Evolutionary conservation across 345 rosid species (phyloP).

Genomic region (Arabis alpina): DNA sequence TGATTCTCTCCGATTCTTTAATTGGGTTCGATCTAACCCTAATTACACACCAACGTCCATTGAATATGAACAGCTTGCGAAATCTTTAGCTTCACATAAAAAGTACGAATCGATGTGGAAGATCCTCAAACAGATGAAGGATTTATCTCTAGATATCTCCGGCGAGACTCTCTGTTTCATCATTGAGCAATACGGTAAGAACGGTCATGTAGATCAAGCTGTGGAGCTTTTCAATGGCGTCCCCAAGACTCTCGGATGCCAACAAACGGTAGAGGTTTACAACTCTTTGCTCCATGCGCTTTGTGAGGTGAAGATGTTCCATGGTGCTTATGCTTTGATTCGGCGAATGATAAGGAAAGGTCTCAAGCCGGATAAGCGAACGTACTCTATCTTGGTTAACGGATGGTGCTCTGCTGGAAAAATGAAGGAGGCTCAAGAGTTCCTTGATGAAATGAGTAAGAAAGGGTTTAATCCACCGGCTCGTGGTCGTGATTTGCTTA

Average conservation of each 20-base stretch:
- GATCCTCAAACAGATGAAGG: constrained; percentile 69
- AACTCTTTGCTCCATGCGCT: constrained; percentile 79
- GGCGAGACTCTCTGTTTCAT: constrained; percentile 64
- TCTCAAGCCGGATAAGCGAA: constrained; percentile 61
- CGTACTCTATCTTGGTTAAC: constrained; percentile 67
- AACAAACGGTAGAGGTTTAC: constrained; percentile 55
- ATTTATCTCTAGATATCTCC: constrained; percentile 55
- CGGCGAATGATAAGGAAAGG: constrained; percentile 85
- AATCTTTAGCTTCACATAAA: constrained; percentile 59
- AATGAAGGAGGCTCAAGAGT: constrained; percentile 77
- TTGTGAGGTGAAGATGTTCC: constrained; percentile 81
- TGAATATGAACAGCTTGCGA: constrained; percentile 73
- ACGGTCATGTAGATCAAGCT: constrained; percentile 76
- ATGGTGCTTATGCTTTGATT: constrained; percentile 81
- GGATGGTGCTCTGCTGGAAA: constrained; percentile 90
- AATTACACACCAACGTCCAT: constrained; percentile 67
- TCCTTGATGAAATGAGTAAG: constrained; percentile 83
- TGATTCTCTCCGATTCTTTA: constrained; percentile 84
- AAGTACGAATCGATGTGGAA: constrained; percentile 86
- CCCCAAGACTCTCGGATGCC: constrained; percentile 54
- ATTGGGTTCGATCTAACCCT: constrained; percentile 69
- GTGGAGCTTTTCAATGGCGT: constrained; percentile 82
- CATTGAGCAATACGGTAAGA: constrained; percentile 76
- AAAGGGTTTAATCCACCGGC: constrained; percentile 88
- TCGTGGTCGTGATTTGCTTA: constrained; percentile 82